A percentile compares a stretch with the other conserved stretches of the same genome.
phyloP scores from a whole-genome alignment of 176 grass and related monocot genomes.

The Elymus sibiricus region DNA sequence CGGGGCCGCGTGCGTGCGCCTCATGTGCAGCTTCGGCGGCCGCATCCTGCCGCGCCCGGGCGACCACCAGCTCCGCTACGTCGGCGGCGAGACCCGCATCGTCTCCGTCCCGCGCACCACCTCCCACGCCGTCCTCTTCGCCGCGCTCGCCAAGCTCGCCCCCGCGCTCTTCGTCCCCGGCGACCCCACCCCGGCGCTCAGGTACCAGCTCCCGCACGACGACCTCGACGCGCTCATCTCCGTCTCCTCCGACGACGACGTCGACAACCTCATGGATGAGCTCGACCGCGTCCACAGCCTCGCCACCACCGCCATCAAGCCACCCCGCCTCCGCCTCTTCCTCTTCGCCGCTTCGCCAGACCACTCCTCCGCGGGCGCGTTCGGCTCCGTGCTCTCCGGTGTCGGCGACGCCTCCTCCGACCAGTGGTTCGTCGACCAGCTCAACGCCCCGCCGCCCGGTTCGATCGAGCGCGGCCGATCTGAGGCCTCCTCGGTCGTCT shows the following conservation, averaged over 20 bases:
- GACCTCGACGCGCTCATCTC: constrained; percentile 89
- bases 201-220: constrained; percentile 78
- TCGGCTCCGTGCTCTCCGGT: constrained; percentile 57
- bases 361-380: constrained; percentile 5
- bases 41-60: constrained; percentile 77
- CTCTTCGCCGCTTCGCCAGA: constrained; percentile 38
- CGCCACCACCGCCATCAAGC: constrained; percentile 18
- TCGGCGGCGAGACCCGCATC: constrained; percentile 90
- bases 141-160: constrained; percentile 44
- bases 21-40: constrained; percentile 95
- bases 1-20: constrained; percentile 39
- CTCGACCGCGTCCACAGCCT: constrained; percentile 50
- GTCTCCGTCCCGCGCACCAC: constrained; percentile 63
- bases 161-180: constrained; percentile 26
- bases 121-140: constrained; percentile 49
- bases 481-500: constrained; percentile 66
- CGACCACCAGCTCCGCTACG: constrained; percentile 76
- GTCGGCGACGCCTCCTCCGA: constrained; percentile 33
- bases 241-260: constrained; percentile 80
- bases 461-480: constrained; percentile 56
- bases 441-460: constrained; percentile 46
- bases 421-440: constrained; percentile 68
- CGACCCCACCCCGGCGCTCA: constrained; percentile 33
- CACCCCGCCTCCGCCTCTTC: constrained; percentile 56
- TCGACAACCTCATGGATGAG: constrained; percentile 90